Conservation (phyloP, 768 basidiomycete genomes). For the Galerina marginata region DNA sequence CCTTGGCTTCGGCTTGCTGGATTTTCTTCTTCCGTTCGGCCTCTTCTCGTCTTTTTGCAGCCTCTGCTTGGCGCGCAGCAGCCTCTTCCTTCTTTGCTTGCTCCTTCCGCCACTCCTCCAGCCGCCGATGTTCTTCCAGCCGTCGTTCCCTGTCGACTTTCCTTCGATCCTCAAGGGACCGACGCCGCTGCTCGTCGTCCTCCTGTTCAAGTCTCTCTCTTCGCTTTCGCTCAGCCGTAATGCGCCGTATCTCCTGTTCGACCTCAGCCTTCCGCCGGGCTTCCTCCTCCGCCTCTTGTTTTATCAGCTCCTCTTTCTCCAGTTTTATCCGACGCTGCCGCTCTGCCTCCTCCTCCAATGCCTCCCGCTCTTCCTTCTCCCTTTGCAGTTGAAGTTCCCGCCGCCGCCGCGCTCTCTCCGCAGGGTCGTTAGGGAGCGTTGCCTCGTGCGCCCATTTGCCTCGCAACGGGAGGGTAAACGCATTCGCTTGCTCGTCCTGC, state of each 20-base stretch:
- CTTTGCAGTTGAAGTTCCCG: conserved; percentile 36
- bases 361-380: conserved; percentile 50
- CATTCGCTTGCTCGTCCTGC: conserved; percentile 8
- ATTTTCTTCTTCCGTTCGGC: conserved; percentile 53
- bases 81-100: conserved; percentile 51
- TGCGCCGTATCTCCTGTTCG: conserved; percentile 45
- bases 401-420: conserved; percentile 37
- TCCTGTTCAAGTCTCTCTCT: conserved; percentile 46
- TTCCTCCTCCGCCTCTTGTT: conserved; percentile 51
- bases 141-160: conserved; percentile 52
- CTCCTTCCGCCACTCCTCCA: conserved; percentile 59
- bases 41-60: conserved; percentile 44
- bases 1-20: conserved; percentile 47
- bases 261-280: conserved; percentile 41
- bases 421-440: conserved; percentile 31
- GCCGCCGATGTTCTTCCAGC: conserved; percentile 52
- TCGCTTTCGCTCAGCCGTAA: conserved; percentile 41
- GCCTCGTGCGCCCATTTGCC: conserved; percentile 43
- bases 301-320: conserved; percentile 47
- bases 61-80: conserved; percentile 48
- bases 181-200: conserved; percentile 49
- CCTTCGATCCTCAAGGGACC: conserved; percentile 54
- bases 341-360: conserved; percentile 48
- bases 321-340: conserved; percentile 43
- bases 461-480: conserved; percentile 30